Evolutionary conservation across 129 eudicot genomes (phyloP), one percentile per base, ranked within the genome.

Genomic region (Solidago caesia): DNA sequence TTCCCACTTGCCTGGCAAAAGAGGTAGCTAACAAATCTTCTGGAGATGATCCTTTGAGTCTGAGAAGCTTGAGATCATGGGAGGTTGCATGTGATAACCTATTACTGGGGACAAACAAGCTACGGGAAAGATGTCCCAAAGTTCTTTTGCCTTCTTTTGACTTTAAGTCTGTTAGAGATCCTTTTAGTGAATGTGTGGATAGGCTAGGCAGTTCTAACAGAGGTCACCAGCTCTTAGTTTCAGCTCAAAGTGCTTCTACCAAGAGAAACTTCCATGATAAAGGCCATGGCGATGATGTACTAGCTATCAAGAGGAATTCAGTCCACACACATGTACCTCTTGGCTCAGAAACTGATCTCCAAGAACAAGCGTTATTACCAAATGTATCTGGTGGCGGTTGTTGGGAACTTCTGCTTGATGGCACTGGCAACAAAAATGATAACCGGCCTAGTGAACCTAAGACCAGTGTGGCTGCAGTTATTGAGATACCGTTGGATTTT

Each of bases 401-500:
- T 69, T 88, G 93, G 97, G 87, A 87, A 84, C 83, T 74, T 79
- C 79, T 91, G 79, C 97, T 91, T 75, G 77, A 81, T 75, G 77
- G 80, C 51, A 87, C 87, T 29, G 73, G 71, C 44, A 84, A 76
- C 41, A 73, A 11, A 56, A 64, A 43, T 59, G 47, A 65, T 58
- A 62, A 27, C 57, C 70, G 60, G 67, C 72, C 46, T 62, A 62
- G 73, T 66, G 84, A 83, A 71, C 74, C 68, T 52, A 82, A 68
- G 61, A 81, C 74, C 21, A 70, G 55, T 76, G 78, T 75, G 77
- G 74, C 68, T 25, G 80, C 82, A 64, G 79, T 46, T 46, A 79
- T 78, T 81, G 96, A 88, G 65, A 87, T 88, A 79, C 97, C 97
- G 3, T 81, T 89, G 77, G 99, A 94, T 85, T 88, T 81, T 86